Evolutionary conservation across 805 yeast genomes (phyloP), one percentile per base, ranked within the genome.

Genomic region (Scheffersomyces lignosus): DNA sequence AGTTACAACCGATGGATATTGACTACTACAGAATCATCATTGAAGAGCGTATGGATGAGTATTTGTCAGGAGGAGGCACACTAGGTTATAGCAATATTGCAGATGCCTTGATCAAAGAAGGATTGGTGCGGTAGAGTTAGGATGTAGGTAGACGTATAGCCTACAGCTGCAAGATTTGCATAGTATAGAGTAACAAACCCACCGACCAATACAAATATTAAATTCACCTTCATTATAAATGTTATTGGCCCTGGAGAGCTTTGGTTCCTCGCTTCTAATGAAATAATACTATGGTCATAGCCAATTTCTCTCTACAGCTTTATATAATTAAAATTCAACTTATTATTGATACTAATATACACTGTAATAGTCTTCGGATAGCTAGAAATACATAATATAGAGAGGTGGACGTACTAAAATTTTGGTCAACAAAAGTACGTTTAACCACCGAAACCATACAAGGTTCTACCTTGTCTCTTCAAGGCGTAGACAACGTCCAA

Each of bases 401-500:
- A 43, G 30, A 32, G 37, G 40, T 43, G 40, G 34, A 15, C n/a
- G 31, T 27, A 20, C n/a, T 15, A 28, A 26, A 34, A 34, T 34
- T 27, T n/a, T n/a, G 24, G 7, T 20, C 29, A 20, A 20, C 24
- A 20, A 20, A 20, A 20, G 24, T 10, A 20, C 10, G 24, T 34
- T 80, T 83, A 91, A 83, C 96, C 96, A 80, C 98, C 98, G 86
- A 91, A 93, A 90, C 98, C 98, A 72, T 91, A 91, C 72, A 93
- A 83, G 77, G 98, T 93, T 79, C 98, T 87, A 68, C 99, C 99
- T 81, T 93, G 97, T 84, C 98, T 89, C 93, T 91, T 91, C 77
- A 91, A 86, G 62, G 98, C 98, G 73, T 91, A 91, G 62, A 91
- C 98, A 58, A 91, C 98, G 70, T 91, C 99, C 65, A 91, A 81